Evolutionary conservation across 441 rosid species (phyloP).

Genomic region (Theobroma grandiflorum): DNA sequence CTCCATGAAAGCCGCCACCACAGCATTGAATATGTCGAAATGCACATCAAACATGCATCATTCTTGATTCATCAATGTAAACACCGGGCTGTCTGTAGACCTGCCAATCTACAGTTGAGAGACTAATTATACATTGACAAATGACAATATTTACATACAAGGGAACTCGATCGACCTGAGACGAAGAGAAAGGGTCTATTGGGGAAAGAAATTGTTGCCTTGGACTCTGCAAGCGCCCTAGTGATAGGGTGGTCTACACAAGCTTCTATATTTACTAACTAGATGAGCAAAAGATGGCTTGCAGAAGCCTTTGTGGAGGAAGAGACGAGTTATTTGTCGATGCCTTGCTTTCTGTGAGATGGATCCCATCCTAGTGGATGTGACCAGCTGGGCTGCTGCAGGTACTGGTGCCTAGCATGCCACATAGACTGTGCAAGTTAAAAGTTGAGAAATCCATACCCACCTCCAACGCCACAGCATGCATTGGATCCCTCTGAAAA

Average conservation of each 20-base stretch:
- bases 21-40: slow-evolving; percentile 10
- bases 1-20: background rate
- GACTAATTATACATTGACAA: background rate
- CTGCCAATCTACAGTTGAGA: background rate
- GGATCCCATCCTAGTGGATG: slow-evolving; percentile 58
- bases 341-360: slow-evolving; percentile 49
- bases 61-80: slow-evolving; percentile 3
- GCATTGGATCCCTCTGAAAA: slow-evolving; percentile 47
- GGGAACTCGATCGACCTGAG: too few species aligned
- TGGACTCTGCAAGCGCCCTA: too few species aligned
- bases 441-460: slow-evolving; percentile 40
- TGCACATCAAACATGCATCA: background rate
- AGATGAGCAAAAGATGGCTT: slow-evolving; percentile 39
- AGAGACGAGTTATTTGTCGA: slow-evolving; percentile 26
- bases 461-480: slow-evolving; percentile 48
- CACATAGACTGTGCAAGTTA: slow-evolving; percentile 42
- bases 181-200: too few species aligned
- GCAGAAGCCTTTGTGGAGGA: slow-evolving; percentile 39
- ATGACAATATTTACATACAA: background rate
- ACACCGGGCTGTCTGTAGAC: background rate
- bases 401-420: slow-evolving; percentile 31
- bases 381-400: slow-evolving; percentile 34
- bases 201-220: too few species aligned
- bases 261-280: background rate
- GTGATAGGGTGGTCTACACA: too few species aligned